A percentile compares a stretch with the other conserved stretches of the same genome.
Conservation (phyloP, 73 alveolate species). For the Paramecium biaurelia region DNA sequence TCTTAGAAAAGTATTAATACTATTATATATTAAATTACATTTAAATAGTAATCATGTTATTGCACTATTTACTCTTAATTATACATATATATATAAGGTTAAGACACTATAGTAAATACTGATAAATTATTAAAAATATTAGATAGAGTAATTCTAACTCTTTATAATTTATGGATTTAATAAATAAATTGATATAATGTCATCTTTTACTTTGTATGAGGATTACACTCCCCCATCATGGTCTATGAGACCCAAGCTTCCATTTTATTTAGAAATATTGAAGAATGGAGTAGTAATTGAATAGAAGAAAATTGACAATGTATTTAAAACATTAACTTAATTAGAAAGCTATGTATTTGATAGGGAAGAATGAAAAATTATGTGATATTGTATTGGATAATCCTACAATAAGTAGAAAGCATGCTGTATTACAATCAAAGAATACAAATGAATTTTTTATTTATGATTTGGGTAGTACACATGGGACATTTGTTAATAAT, state of each 20-base stretch:
- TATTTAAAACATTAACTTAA: neutral
- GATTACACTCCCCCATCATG: slow-evolving; percentile 18
- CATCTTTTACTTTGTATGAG: neutral
- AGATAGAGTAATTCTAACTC: too few relatives aligned
- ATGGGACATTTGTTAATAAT: slow-evolving; percentile 79
- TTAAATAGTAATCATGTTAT: too few relatives aligned
- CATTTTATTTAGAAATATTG: slow-evolving; percentile 26
- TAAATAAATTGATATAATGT: neutral
- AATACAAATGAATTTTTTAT: slow-evolving; percentile 76
- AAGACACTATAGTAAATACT: too few relatives aligned
- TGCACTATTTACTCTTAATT: too few relatives aligned
- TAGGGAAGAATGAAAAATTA: slow-evolving; percentile 20
- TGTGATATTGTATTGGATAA: slow-evolving; percentile 74
- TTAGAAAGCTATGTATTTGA: slow-evolving; percentile 30
- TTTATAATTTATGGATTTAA: neutral
- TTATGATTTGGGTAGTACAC: slow-evolving; percentile 78
- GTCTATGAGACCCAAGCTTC: neutral
- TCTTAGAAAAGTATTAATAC: too few relatives aligned
- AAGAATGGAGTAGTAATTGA: slow-evolving; percentile 30
- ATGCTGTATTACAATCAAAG: slow-evolving; percentile 75
- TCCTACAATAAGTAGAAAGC: slow-evolving; percentile 76
- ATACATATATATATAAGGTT: too few relatives aligned
- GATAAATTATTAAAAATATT: too few relatives aligned
- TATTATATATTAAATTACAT: too few relatives aligned
- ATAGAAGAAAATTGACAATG: neutral